Base-by-base conservation (phyloP, 1,284 basidiomycete genomes). In the Sporisorium exsertum region DNA sequence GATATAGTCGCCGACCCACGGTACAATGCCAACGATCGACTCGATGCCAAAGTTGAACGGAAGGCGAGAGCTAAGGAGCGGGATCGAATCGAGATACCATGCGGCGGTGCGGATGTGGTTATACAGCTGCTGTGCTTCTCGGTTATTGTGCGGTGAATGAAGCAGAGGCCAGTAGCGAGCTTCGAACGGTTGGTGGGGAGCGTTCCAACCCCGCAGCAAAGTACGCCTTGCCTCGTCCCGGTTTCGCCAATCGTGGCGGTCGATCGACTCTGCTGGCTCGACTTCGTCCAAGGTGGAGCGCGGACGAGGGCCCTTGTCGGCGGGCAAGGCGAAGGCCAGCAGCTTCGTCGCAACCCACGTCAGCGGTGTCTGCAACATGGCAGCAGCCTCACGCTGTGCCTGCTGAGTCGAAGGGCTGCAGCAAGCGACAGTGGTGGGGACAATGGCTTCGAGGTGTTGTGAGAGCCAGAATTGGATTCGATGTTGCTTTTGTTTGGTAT, bases 61-160 rank as follows among this genome's bases (percentile, higher is more conserved):
- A 5, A 64, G 42, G 7, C 57, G 58, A n/a, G 57, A 58, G 35
- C 64, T 64, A 4, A 80, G 71, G 24, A 72, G 55, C 13, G 76
- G 79, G 12, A 80, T 55, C 3, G 72, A 58, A 49, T 81, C 79
- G 40, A 80, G 64, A 45, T 78, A 84, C 71, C 72, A 83, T 16
- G 79, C 74, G 5, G 79, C 60, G 5, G 78, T 81, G 22, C 78
- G 73, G 42, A 80, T 77, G 42, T 84, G 82, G 45, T 85, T 84
- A 64, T 85, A 85, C 32, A 85, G 68, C 46, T 70, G 73, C 64
- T 85, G 84, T n/a, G 84, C 84, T 46, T 85, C 77, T 27, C 13
- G 32, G 45, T 61, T 55, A 58, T 57, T 59, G 51, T 46, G 58
- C 15, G 71, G 65, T 6, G 43, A 57, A 46, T 56, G 50, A 10